phyloP scores from a whole-genome alignment of 1,139 yeast genomes.

The Diutina mesorugosa region DNA sequence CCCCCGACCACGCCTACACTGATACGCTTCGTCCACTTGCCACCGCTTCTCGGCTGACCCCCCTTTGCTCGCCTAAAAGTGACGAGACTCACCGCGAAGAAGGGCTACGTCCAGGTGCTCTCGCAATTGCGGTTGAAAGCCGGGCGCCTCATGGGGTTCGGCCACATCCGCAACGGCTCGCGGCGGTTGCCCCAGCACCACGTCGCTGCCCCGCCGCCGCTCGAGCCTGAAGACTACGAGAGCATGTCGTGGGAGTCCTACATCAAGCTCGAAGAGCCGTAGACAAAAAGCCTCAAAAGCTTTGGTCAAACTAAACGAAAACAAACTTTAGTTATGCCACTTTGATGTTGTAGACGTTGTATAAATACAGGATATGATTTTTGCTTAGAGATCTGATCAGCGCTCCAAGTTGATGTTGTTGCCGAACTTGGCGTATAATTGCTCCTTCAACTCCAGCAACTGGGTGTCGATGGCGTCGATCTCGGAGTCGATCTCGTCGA shows the following conservation, averaged over 20 bases:
- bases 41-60: background rate
- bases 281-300: too few species aligned
- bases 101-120: background rate
- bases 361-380: background rate
- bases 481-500: constrained; percentile 31
- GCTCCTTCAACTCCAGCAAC: constrained; percentile 49
- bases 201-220: background rate
- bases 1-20: too few species aligned
- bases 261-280: background rate
- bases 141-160: background rate
- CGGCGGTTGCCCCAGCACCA: background rate
- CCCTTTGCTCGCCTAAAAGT: background rate
- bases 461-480: constrained; percentile 41
- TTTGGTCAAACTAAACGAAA: too few species aligned
- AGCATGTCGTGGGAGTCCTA: background rate
- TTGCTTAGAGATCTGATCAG: background rate
- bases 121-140: background rate
- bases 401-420: constrained; percentile 71
- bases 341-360: background rate
- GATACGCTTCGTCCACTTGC: too few species aligned
- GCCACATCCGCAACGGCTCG: background rate
- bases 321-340: too few species aligned
- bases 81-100: background rate
- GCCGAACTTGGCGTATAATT: constrained; percentile 84
- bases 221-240: background rate